Conservation (phyloP, 495 filamentous ascomycete genomes). For the Xylaria scruposa region DNA sequence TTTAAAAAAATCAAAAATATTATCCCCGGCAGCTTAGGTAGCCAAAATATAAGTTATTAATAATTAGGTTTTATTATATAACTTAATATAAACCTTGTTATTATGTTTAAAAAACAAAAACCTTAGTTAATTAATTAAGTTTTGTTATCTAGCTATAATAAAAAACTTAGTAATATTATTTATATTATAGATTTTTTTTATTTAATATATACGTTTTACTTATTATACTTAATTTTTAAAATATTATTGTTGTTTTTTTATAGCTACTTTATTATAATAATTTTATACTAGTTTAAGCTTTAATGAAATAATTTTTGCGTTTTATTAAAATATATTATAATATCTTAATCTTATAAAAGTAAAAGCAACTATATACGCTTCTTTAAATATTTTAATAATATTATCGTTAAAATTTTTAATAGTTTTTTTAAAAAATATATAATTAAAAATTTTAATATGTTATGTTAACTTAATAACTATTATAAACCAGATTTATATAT, state of each 20-base stretch:
- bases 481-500: too few species aligned
- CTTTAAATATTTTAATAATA: background rate
- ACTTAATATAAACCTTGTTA: background rate
- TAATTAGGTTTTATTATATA: background rate
- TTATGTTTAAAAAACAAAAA: background rate
- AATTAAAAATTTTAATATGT: too few species aligned
- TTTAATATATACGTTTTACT: background rate
- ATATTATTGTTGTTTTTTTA: background rate
- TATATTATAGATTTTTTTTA: background rate
- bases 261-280: background rate
- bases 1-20: background rate
- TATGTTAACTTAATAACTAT: too few species aligned
- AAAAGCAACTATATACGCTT: too few species aligned
- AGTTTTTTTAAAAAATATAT: too few species aligned
- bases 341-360: background rate
- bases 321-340: background rate
- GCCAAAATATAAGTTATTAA: background rate
- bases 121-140: background rate
- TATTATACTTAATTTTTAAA: background rate
- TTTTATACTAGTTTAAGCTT: background rate
- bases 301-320: background rate
- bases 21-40: background rate
- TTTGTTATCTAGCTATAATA: background rate
- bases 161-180: background rate
- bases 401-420: background rate